Evolutionary conservation across 2,329 filamentous ascomycete genomes (phyloP), one percentile per base, ranked within the genome.

Genomic region (Penicillium verrucosum): DNA sequence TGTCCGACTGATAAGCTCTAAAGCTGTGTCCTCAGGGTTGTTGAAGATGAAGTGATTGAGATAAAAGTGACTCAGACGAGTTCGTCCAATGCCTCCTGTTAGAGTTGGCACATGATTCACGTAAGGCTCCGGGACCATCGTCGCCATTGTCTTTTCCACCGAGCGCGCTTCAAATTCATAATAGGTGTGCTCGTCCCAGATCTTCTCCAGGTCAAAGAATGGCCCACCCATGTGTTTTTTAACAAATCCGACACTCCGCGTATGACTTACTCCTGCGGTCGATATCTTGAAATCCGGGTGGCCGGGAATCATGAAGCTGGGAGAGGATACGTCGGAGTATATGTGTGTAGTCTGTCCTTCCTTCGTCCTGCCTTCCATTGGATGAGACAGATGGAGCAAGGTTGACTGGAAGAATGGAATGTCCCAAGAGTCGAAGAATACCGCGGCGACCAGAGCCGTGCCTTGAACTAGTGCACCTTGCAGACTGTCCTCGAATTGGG

Each of bases 111-210:
- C 79, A 67, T 92, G 87, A 67, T 92, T 92, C 1, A 92, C 89
- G 65, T 92, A 91, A 1, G 89, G 89, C 69, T 90, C 85, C 46
- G 86, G 80, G 1, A 91, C 88, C 89, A 92, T 92, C 0, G 89
- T 92, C n/a, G 79, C 80, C 89, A 92, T 92, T 0, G 89, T 92
- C 61, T 85, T 82, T 59, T 85, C 84, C 0, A 90, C 88, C 2
- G 83, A 84, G 11, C 88, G 81, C 54, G 86, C 83, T 1, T 73
- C 83, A 68, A 92, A 92, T 68, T 92, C 88, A 63, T 82, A 88
- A 42, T 81, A 80, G 0, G 86, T 89, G 69, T 93, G 89, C 71
- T 92, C 88, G 8, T 91, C 88, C 89, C 89, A 93, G 47, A 92
- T 86, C 1, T 81, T 80, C 68, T 92, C 89, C 9, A 92, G 81